Evolutionary conservation across 2,329 filamentous ascomycete species (phyloP).

Genomic region (Penicillium occitanis): DNA sequence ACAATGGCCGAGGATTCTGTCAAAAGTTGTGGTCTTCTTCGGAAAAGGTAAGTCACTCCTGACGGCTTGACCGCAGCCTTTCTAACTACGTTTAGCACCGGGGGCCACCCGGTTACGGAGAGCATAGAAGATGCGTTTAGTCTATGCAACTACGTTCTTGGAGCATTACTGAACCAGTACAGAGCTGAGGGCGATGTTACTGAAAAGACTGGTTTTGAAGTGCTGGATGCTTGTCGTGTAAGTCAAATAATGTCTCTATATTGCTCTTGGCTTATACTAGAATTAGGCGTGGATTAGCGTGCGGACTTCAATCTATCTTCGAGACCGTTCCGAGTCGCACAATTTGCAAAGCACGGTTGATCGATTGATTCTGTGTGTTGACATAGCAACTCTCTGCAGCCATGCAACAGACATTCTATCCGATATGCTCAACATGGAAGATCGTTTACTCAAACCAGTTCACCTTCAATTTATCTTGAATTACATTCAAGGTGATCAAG

Average conservation of each 20-base stretch:
- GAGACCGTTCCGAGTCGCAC: constrained; percentile 25
- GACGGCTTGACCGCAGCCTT: not conserved
- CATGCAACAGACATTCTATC: constrained; percentile 37
- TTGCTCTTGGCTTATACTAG: not conserved
- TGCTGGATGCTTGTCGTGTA: constrained; percentile 40
- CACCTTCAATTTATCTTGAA: constrained; percentile 34
- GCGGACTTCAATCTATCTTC: constrained; percentile 29
- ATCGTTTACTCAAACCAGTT: constrained; percentile 28
- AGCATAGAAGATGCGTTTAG: constrained; percentile 41
- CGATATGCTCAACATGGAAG: constrained; percentile 34
- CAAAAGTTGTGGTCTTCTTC: constrained; percentile 27
- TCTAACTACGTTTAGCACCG: constrained; percentile 15
- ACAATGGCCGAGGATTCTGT: constrained; percentile 44
- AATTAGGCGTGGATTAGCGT: constrained; percentile 38
- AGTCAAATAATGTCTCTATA: constrained; percentile 19
- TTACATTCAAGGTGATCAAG: constrained; percentile 37
- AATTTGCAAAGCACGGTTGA: constrained; percentile 27
- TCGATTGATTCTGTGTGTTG: constrained; percentile 31
- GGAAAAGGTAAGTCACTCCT: constrained; percentile 20
- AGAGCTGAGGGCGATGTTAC: constrained; percentile 26
- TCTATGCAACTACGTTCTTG: constrained; percentile 38
- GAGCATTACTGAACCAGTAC: constrained; percentile 32
- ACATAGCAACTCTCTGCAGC: constrained; percentile 30
- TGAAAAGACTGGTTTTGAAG: constrained; percentile 32
- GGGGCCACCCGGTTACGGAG: constrained; percentile 25